Evolutionary conservation across 305 asterid genomes (phyloP).

Genomic region (Striga hermonthica): DNA sequence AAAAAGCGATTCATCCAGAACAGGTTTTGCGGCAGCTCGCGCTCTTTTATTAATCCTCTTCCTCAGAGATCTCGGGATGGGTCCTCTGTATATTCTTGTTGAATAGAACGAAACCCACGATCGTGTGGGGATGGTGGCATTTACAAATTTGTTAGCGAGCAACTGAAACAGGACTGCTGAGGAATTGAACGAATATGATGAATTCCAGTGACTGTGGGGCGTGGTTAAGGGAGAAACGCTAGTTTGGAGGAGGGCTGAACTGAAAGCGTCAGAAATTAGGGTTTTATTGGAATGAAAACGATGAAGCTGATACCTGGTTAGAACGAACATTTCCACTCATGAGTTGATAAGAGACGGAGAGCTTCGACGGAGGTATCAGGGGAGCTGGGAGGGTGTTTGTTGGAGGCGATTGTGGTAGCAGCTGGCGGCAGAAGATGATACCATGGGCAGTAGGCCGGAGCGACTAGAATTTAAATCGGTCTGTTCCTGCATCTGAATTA

Average conservation of each 20-base stretch:
- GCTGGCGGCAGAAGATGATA: too few species aligned
- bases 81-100: slow-evolving; percentile 53
- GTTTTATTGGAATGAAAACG: slow-evolving; percentile 14
- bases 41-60: slow-evolving; percentile 68
- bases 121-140: slow-evolving; percentile 20
- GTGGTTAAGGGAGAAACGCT: slow-evolving; percentile 22
- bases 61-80: slow-evolving; percentile 68
- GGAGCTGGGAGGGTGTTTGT: too few species aligned
- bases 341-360: too few species aligned
- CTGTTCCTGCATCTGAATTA: too few species aligned
- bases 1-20: slow-evolving; percentile 53
- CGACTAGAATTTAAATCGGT: too few species aligned
- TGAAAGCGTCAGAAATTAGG: slow-evolving; percentile 10
- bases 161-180: slow-evolving; percentile 11
- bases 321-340: slow-evolving; percentile 31
- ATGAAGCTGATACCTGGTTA: slow-evolving; percentile 30
- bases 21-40: slow-evolving; percentile 64
- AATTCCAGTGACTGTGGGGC: slow-evolving; percentile 22
- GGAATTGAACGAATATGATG: slow-evolving; percentile 24
- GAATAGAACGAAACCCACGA: slow-evolving; percentile 40
- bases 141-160: slow-evolving; percentile 12
- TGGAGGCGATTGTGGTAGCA: too few species aligned
- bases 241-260: slow-evolving; percentile 1
- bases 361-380: too few species aligned
- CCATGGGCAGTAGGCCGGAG: too few species aligned